Conservation (phyloP, 2,329 filamentous ascomycete species). For the Delphinella strobiligena region DNA sequence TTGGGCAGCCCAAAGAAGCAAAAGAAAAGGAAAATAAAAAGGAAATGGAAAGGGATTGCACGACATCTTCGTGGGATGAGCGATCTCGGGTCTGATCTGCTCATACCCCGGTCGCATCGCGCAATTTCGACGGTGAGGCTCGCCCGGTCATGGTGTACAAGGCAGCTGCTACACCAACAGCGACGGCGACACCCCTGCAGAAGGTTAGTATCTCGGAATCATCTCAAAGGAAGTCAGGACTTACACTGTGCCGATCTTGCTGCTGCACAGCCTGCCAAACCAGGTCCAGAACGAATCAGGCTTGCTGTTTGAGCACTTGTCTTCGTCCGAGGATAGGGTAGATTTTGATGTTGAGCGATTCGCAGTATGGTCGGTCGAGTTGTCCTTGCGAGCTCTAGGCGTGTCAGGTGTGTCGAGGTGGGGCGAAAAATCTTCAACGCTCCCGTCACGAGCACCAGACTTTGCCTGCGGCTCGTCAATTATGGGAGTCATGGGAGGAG, state of each 20-base stretch:
- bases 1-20: no score
- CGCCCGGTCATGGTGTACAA: constrained; percentile 1
- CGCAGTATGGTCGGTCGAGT: constrained; percentile 4
- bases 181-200: constrained; percentile 4
- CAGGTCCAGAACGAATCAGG: not conserved
- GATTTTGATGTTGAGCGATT: constrained; percentile 1
- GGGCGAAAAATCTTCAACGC: not conserved
- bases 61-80: no score
- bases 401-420: not conserved
- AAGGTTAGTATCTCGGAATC: not conserved
- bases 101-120: no score
- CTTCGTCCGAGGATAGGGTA: not conserved
- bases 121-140: not conserved
- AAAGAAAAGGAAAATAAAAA: no score
- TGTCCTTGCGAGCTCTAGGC: constrained; percentile 2
- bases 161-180: constrained; percentile 7
- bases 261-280: constrained; percentile 6
- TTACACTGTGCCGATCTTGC: constrained; percentile 3
- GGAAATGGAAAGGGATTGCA: no score
- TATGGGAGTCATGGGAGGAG: constrained; percentile 22
- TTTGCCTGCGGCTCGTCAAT: constrained; percentile 12
- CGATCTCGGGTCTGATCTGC: no score
- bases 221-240: not conserved
- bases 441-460: constrained; percentile 2
- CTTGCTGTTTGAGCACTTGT: not conserved